Conservation (phyloP, 768 basidiomycete genomes). For the Amanita muscaria region DNA sequence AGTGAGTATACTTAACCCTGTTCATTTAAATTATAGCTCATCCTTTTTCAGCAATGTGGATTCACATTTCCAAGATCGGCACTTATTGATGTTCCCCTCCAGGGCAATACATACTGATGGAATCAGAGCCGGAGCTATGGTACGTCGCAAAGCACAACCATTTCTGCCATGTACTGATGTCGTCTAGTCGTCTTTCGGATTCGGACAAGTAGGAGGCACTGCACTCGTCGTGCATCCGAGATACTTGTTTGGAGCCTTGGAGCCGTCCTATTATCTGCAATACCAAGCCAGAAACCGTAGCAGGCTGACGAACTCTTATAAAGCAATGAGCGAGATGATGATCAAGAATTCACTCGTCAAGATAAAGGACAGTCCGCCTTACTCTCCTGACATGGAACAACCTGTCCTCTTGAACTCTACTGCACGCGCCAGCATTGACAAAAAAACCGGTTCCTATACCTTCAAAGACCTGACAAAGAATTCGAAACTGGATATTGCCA, state of each 20-base stretch:
- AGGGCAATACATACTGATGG: constrained; percentile 93
- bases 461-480: constrained; percentile 59
- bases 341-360: constrained; percentile 87
- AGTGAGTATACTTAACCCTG: constrained; percentile 45
- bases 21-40: background rate
- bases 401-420: constrained; percentile 87
- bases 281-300: constrained; percentile 63
- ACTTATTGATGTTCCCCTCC: constrained; percentile 94
- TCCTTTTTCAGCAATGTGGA: constrained; percentile 71
- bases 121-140: constrained; percentile 82
- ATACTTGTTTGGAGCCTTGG: constrained; percentile 78
- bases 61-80: constrained; percentile 81
- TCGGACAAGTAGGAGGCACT: constrained; percentile 96
- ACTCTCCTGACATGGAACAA: constrained; percentile 75
- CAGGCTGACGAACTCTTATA: constrained; percentile 69
- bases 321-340: constrained; percentile 94
- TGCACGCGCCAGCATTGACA: constrained; percentile 73
- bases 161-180: background rate
- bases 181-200: constrained; percentile 83
- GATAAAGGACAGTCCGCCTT: constrained; percentile 92
- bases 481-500: constrained; percentile 50
- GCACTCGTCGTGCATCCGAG: constrained; percentile 86
- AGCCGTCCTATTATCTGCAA: constrained; percentile 66
- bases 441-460: constrained; percentile 80
- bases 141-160: constrained; percentile 24